A percentile compares a stretch with the other conserved stretches of the same genome.
Evolutionary conservation across 176 grass and related monocot genomes (phyloP).

Genomic region (Rhynchospora tenuis): DNA sequence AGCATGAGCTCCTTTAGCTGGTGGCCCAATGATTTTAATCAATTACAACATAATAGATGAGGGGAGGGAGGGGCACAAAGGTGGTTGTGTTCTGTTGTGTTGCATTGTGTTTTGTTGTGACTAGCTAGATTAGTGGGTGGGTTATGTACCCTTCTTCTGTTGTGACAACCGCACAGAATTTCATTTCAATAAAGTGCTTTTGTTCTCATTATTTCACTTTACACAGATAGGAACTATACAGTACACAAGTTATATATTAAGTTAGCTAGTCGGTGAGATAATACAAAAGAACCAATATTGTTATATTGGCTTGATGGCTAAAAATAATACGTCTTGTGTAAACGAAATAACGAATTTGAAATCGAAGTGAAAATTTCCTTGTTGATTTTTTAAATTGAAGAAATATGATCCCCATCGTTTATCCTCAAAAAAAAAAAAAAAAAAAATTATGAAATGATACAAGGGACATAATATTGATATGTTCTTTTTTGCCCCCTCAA

Average conservation of each 20-base stretch:
- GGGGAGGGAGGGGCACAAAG: neutral
- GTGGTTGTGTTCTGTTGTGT: neutral
- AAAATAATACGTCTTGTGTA: too few species aligned
- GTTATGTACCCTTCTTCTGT: neutral
- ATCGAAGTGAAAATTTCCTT: too few species aligned
- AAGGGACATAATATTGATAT: too few species aligned
- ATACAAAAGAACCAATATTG: too few species aligned
- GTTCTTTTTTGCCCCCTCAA: too few species aligned
- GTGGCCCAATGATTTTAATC: neutral
- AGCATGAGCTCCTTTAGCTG: neutral
- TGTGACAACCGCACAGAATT: neutral
- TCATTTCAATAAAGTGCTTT: neutral
- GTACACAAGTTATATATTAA: neutral
- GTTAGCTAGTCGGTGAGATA: too few species aligned
- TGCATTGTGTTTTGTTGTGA: conserved; percentile 15
- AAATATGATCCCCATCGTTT: too few species aligned
- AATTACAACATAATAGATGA: neutral
- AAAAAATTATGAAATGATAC: too few species aligned
- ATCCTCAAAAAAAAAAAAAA: too few species aligned
- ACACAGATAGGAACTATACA: neutral
- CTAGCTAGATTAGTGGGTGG: conserved; percentile 18
- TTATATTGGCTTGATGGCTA: too few species aligned
- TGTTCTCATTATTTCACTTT: neutral
- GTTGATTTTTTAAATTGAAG: too few species aligned
- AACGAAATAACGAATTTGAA: too few species aligned